Base-by-base conservation (phyloP, 1,139 yeast genomes). In the Blastobotrys aristatus region DNA sequence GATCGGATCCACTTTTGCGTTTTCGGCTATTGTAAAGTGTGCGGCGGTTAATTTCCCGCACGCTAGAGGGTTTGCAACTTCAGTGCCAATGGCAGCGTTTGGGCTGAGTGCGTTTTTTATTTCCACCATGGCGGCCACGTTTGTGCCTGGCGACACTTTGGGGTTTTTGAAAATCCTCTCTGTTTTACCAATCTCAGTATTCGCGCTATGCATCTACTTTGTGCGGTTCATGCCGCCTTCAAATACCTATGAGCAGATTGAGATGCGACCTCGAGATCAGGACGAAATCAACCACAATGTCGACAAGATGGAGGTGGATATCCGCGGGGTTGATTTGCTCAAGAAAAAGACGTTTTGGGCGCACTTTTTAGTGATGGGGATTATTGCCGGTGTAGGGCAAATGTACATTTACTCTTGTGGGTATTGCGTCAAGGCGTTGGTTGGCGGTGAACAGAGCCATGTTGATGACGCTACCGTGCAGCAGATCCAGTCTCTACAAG, bases 361-460 rank as follows among this genome's bases (percentile, higher is more conserved):
- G 18, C 69, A 66, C 48, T 62, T 66, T 55, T 41, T 75, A 8
- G 70, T 82, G 17, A 69, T 84, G 53, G 84, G 89, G 1, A 65
- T 78, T 2, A 67, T 83, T 40, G 84, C 85, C 56, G 86, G 89
- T 1, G 72, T 81, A 51, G 94, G 94, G 8, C 92, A 85, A 62
- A 79, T 84, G 74, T 85, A 83, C 61, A 84, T 85, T 27, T 83
- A 77, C 58, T 77, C 86, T 3, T 79, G 85, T 44, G 95, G 95
- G 0, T 84, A 79, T 57, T 74, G 84, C 38, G 78, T 83, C 22
- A 76, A 79, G 54, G 85, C 89, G 1, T 58, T 70, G 37, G 59
- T 59, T 1, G 52, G 48, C 17, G 46, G 49, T 17, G 50, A 51
- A 8, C n/a, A 47, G 5, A 29, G 39, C 8, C 53, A 52, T 11